Base-by-base conservation (phyloP, 1,284 basidiomycete genomes). In the Cyathus olla region DNA sequence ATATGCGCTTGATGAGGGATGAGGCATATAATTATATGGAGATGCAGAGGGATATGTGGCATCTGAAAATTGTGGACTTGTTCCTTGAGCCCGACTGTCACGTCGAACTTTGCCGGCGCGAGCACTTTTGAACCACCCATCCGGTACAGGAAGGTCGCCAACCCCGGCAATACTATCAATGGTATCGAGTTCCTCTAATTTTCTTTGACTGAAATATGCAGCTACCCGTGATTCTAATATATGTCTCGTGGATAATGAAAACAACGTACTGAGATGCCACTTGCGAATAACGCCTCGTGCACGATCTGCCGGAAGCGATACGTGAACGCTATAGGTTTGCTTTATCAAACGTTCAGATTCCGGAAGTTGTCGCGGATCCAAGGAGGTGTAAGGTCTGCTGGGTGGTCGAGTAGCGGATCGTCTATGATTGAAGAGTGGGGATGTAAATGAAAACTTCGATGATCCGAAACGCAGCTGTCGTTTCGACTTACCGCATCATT, bases 261-360 rank as follows among this genome's bases (percentile, higher is more conserved):
- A 66, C 70, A 58, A 80, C 91, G 74, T 76, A 94, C 92, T 94
- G 47, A 94, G 82, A 71, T 94, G 92, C 92, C 92, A 94, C 74
- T 94, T 94, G 64, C 92, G 87, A 56, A 87, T 80, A 52, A 88
- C 81, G 50, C 87, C 88, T 65, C 85, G 85, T 35, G 85, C 77
- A 55, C 85, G 83, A 74, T 93, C 92, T 63, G 85, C 83, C 28
- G 90, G 91, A 56, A 93, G 80, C 46, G 85, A 87, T 60, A 94
- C 92, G 67, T 90, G 86, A 50, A 93, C 92, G 67, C 90, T 92
- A 75, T 93, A 94, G n/a, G 92, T 94, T 74, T 94, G 92, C 76
- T 94, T 94, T 73, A 93, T 90, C 64, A 94, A 80, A 57, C 87
- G 83, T 66, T 90, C 85, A 47, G 85, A 77, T 63, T 88, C 86